A percentile compares a stretch with the other conserved stretches of the same genome.
phyloP scores from a whole-genome alignment of 2,329 filamentous ascomycete genomes.

The Aphanoascus verrucosus region DNA sequence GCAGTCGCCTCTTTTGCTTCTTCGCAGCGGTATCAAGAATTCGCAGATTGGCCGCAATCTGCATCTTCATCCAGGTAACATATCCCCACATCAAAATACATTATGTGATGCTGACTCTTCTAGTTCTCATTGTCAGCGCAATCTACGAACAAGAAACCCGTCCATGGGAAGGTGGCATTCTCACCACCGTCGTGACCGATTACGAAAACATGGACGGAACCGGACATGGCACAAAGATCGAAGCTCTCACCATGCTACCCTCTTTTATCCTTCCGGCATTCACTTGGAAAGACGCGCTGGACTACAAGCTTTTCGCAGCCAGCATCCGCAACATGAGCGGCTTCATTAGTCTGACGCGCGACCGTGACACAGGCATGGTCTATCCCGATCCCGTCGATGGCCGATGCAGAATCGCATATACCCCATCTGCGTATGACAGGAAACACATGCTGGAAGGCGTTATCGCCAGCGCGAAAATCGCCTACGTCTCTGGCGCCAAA shows the following conservation, averaged over 20 bases:
- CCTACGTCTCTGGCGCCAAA: conserved; percentile 65
- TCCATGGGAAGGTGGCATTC: conserved; percentile 67
- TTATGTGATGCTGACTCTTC: conserved; percentile 14
- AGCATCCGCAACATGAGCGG: conserved; percentile 58
- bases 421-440: conserved; percentile 59
- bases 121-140: conserved; percentile 38
- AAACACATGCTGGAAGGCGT: conserved; percentile 61
- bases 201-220: conserved; percentile 71
- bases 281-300: conserved; percentile 56
- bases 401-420: conserved; percentile 57
- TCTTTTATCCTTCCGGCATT: conserved; percentile 51
- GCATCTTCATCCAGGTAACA: conserved; percentile 64
- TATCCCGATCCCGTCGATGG: conserved; percentile 61
- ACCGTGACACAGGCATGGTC: conserved; percentile 64
- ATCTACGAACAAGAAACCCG: conserved; percentile 59
- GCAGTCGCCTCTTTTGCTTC: conserved; percentile 63
- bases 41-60: conserved; percentile 72
- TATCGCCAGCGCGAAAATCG: conserved; percentile 61
- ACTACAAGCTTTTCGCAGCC: conserved; percentile 61
- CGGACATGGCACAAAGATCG: conserved; percentile 74
- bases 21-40: conserved; percentile 71
- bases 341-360: conserved; percentile 64
- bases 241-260: conserved; percentile 65
- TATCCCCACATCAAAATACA: conserved; percentile 13
- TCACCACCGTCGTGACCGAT: conserved; percentile 65